Conservation (phyloP, 192 early-diverging fungal species). For the Coemansia sp. region DNA sequence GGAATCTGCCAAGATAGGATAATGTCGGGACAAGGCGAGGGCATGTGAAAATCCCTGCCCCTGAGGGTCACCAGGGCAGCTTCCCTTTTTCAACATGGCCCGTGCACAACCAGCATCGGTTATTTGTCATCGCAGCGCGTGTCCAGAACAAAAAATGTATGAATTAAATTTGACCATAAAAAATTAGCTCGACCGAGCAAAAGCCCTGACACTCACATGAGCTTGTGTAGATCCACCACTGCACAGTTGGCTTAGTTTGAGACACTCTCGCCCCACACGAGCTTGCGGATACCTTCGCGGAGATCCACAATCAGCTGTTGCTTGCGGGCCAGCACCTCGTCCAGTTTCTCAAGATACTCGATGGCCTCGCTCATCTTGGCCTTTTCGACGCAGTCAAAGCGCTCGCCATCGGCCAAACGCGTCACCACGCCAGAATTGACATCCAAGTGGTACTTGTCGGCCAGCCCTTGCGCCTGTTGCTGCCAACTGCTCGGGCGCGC, state of each 20-base stretch:
- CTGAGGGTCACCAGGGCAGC: neutral
- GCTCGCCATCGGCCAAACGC: conserved; percentile 34
- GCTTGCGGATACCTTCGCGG: conserved; percentile 36
- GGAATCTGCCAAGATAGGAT: neutral
- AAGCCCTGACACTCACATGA: no score
- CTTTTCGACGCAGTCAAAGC: conserved; percentile 50
- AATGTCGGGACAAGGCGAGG: neutral
- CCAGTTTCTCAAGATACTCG: conserved; percentile 60
- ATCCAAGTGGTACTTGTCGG: conserved; percentile 47
- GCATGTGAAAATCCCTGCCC: conserved; percentile 1
- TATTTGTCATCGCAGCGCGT: neutral
- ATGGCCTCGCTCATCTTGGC: conserved; percentile 63
- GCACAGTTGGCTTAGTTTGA: neutral
- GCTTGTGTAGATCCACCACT: no score
- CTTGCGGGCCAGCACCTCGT: conserved; percentile 58
- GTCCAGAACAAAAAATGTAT: no score
- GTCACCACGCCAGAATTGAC: conserved; percentile 27
- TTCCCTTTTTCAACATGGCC: neutral
- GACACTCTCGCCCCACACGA: conserved; percentile 26
- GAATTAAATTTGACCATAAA: no score
- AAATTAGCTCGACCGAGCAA: no score
- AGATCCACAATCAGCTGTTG: conserved; percentile 54
- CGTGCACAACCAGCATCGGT: neutral
- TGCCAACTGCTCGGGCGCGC: conserved; percentile 35
- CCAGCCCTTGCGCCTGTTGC: conserved; percentile 36